Evolutionary conservation across 192 early-diverging fungal genomes (phyloP).

Genomic region (Lunasporangiospora selenospora): DNA sequence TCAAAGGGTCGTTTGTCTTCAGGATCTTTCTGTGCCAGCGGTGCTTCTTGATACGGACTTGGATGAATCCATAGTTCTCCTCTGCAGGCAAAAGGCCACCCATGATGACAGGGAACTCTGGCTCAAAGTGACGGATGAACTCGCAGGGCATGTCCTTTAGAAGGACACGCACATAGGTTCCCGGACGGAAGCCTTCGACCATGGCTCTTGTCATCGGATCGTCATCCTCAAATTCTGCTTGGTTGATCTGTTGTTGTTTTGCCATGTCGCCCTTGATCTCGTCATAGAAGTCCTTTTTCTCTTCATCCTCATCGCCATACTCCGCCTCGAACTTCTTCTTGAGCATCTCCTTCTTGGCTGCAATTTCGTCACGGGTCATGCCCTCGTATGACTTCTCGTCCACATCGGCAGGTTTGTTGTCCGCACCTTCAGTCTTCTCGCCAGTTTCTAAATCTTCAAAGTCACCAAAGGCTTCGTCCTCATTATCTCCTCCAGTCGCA

Average conservation of each 20-base stretch:
- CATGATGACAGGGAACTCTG: slow-evolving; percentile 88
- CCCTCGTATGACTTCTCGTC: slow-evolving; percentile 60
- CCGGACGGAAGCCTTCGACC: slow-evolving; percentile 93
- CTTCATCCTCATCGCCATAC: slow-evolving; percentile 79
- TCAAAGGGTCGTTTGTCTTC: slow-evolving; percentile 97
- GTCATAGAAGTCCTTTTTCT: slow-evolving; percentile 86
- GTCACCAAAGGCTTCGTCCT: slow-evolving; percentile 74
- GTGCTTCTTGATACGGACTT: slow-evolving; percentile 96
- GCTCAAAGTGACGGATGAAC: slow-evolving; percentile 93
- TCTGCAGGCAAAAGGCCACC: slow-evolving; percentile 91
- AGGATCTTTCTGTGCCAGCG: slow-evolving; percentile 96
- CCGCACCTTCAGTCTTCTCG: slow-evolving; percentile 55
- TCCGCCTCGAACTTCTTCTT: slow-evolving; percentile 95
- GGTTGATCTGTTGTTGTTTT: slow-evolving; percentile 83
- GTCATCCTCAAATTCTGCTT: slow-evolving; percentile 88
- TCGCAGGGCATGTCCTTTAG: slow-evolving; percentile 92
- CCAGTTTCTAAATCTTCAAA: slow-evolving; percentile 81
- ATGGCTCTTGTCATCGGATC: slow-evolving; percentile 73
- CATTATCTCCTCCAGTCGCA: slow-evolving; percentile 52
- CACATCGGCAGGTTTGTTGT: slow-evolving; percentile 17
- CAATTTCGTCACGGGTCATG: slow-evolving; percentile 69
- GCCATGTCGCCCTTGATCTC: slow-evolving; percentile 88
- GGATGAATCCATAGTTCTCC: slow-evolving; percentile 94
- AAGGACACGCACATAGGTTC: slow-evolving; percentile 92
- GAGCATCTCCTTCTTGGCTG: slow-evolving; percentile 86